Conservation (phyloP, 805 yeast species). For the Wickerhamomyces queroliae region DNA sequence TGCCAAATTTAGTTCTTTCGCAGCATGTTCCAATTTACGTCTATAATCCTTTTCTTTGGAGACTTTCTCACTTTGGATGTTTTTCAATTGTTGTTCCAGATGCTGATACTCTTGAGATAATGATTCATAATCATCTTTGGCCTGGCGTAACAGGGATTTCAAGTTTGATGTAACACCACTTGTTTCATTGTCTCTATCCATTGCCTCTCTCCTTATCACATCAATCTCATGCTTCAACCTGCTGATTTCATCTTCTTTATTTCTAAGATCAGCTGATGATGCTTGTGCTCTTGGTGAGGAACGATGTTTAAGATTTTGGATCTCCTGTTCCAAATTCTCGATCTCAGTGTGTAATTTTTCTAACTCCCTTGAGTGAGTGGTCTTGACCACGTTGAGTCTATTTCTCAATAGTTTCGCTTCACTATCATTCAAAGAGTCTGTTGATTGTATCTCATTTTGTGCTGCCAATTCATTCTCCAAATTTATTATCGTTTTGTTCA, state of each 20-base stretch:
- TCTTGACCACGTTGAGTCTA: conserved; percentile 15
- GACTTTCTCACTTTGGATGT: conserved; percentile 12
- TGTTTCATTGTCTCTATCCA: conserved; percentile 6
- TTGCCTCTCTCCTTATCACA: conserved; percentile 8
- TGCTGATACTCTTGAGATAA: conserved; percentile 20
- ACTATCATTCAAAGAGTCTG: conserved; percentile 5
- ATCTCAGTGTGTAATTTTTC: conserved; percentile 12
- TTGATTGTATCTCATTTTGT: conserved; percentile 1
- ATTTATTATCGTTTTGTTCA: conserved; percentile 9
- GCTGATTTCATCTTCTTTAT: conserved; percentile 10
- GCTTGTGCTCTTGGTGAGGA: background rate
- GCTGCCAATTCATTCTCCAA: conserved; percentile 13
- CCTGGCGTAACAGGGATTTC: conserved; percentile 6
- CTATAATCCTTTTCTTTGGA: conserved; percentile 28
- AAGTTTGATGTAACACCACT: conserved; percentile 10
- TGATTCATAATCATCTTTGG: conserved; percentile 12
- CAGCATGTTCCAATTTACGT: conserved; percentile 27
- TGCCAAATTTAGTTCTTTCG: conserved; percentile 32
- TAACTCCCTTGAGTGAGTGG: conserved; percentile 19
- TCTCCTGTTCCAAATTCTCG: conserved; percentile 5
- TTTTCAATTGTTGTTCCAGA: conserved; percentile 18
- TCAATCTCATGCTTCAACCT: conserved; percentile 13
- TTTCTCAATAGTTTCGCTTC: conserved; percentile 17
- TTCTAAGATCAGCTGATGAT: conserved; percentile 8
- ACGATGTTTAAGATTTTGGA: conserved; percentile 3